Evolutionary conservation across 2,329 filamentous ascomycete species (phyloP).

Genomic region (Ceratocystis diversiconidia): DNA sequence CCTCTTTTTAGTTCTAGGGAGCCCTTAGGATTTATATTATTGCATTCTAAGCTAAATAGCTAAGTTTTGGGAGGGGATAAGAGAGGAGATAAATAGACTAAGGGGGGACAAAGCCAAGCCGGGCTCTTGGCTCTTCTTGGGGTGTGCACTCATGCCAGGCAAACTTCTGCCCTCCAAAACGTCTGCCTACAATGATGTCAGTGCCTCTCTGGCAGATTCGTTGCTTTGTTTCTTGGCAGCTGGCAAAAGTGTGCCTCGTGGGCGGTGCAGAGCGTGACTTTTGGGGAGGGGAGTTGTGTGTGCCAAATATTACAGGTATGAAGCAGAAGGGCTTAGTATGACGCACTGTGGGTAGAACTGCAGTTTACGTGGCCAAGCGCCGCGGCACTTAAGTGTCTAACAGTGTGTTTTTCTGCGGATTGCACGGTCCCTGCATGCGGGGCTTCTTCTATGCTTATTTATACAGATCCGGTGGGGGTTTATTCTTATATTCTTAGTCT

Average conservation of each 20-base stretch:
- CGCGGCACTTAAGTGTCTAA: background rate
- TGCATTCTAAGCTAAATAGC: background rate
- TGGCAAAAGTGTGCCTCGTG: conserved; percentile 7
- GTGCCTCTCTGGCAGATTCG: background rate
- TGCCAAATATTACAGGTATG: background rate
- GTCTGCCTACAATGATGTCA: conserved; percentile 6
- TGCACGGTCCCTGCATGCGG: background rate
- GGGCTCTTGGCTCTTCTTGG: background rate
- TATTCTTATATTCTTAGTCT: background rate
- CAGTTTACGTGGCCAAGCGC: no score
- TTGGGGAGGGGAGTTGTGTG: background rate
- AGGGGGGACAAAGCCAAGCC: background rate
- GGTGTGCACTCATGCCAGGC: background rate
- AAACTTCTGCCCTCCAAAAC: background rate
- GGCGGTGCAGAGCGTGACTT: conserved; percentile 7
- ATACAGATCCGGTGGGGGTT: background rate
- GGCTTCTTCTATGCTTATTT: background rate
- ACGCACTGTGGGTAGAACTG: background rate
- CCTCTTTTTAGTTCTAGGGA: background rate
- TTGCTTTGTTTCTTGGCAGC: no score
- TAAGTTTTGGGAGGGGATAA: background rate
- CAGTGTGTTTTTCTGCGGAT: background rate
- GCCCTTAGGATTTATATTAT: background rate
- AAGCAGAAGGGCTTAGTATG: background rate
- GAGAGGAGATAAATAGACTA: background rate